Evolutionary conservation across 805 yeast species (phyloP).

Genomic region (Starmerella roubikii): DNA sequence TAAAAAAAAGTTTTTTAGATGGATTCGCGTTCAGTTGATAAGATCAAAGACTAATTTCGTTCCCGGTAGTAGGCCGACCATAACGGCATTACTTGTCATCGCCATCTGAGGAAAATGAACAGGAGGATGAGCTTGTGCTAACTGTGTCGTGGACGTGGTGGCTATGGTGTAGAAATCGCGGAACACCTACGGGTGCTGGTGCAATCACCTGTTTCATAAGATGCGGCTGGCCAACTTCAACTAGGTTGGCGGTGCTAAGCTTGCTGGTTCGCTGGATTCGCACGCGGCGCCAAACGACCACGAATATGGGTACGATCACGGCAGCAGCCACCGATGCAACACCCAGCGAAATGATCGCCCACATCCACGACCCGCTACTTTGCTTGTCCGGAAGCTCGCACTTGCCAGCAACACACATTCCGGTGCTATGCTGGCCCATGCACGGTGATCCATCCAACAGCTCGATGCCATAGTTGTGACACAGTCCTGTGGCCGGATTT

Average conservation of each 20-base stretch:
- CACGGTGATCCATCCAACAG: slow-evolving; percentile 7
- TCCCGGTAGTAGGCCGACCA: no score
- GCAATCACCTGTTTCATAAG: not conserved
- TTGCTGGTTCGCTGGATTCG: no score
- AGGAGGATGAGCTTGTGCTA: no score
- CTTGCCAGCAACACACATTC: not conserved
- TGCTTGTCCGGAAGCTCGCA: not conserved
- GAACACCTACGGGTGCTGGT: not conserved
- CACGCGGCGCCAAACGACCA: no score
- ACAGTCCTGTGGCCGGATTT: not conserved
- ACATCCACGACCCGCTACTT: not conserved
- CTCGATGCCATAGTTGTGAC: not conserved
- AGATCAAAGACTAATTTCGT: no score
- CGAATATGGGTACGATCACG: not conserved
- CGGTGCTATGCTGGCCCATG: not conserved
- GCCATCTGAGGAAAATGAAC: no score
- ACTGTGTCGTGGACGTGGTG: no score
- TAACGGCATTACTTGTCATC: no score
- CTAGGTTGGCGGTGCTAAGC: no score
- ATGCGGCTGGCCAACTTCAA: not conserved
- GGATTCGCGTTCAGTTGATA: no score
- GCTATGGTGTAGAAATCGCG: no score
- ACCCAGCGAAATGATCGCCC: not conserved
- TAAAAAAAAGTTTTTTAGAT: no score
- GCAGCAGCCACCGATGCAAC: not conserved